phyloP scores from a whole-genome alignment of 345 rosid genomes.

The Linum usitatissimum region DNA sequence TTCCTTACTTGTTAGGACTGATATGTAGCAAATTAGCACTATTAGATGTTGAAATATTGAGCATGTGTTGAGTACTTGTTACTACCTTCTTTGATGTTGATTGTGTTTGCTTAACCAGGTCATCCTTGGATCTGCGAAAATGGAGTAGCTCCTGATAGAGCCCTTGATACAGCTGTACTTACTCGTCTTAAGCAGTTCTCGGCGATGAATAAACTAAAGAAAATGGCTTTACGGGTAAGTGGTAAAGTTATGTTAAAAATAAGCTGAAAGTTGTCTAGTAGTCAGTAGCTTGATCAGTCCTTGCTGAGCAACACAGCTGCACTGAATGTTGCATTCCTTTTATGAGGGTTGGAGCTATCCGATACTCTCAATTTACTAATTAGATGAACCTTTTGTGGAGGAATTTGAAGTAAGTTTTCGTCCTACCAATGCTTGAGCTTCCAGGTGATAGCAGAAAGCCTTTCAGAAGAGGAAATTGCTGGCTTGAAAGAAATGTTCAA shows the following conservation, averaged over 20 bases:
- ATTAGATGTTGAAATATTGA: background rate
- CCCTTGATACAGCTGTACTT: slow-evolving; percentile 89
- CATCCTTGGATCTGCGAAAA: slow-evolving; percentile 98
- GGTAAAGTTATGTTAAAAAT: background rate
- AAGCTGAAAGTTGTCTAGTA: background rate
- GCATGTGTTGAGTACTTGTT: background rate
- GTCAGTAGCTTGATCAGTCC: background rate
- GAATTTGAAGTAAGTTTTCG: background rate
- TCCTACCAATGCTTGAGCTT: slow-evolving; percentile 4
- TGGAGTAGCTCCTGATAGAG: slow-evolving; percentile 97
- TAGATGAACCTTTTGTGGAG: background rate
- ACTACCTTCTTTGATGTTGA: background rate
- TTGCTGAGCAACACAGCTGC: background rate
- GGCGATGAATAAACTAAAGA: slow-evolving; percentile 95
- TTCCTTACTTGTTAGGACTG: background rate
- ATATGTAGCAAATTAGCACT: no score
- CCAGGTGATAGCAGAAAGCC: slow-evolving; percentile 98
- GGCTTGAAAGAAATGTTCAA: slow-evolving; percentile 88
- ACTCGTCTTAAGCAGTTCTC: slow-evolving; percentile 96
- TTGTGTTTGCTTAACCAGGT: slow-evolving; percentile 32
- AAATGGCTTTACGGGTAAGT: slow-evolving; percentile 93
- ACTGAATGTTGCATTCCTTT: background rate
- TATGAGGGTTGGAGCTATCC: background rate
- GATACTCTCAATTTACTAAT: background rate
- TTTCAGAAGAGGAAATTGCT: slow-evolving; percentile 97